Evolutionary conservation across 257 asterid genomes (phyloP), one percentile per base, ranked within the genome.

Genomic region (Verbascum thapsus): DNA sequence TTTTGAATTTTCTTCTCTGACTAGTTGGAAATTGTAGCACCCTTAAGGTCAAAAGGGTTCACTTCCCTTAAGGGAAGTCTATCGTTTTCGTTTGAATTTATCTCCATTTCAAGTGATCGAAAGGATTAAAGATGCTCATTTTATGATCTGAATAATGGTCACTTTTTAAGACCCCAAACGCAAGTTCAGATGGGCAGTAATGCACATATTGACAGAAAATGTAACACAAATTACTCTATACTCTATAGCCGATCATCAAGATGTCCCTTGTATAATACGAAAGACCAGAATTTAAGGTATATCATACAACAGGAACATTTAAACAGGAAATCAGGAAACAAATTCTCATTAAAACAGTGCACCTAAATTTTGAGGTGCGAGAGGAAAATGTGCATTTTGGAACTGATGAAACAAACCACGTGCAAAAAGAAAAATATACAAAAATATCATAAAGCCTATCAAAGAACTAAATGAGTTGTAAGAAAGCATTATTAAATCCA

Each of bases 371-470:
- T 42, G 44, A 47, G 51, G 53, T 9, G 43, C 30, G 7, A 15
- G 41, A 23, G 17, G 17, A 38, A 39, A 26, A 2, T 1, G 2
- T 26, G 2, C 32, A 26, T 26, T 26, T 5, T 26, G 32, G 32
- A 26, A 26, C 32, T 26, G 32, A 26, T 26, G 32, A 26, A 26
- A 26, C 32, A 26, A 26, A 26, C 32, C 5, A 26, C 2, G 32
- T 26, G 32, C 32, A 26, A 2, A 7, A 19, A 16, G 2, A 3
- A 53, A 53, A n/a, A 22, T 3, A 4, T 2, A 34, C 7, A 3
- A 30, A 54, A 57, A 47, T 30, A 58, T 26, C 39, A 60, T 16
- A 19, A 17, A 17, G 17, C 20, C 13, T 52, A n/a, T 47, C 61
- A 64, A 20, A 42, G 30, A 35, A 12, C 37, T 8, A 34, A n/a